Conservation (phyloP, 1,139 yeast species). For the Suhomyces bolitotheri region DNA sequence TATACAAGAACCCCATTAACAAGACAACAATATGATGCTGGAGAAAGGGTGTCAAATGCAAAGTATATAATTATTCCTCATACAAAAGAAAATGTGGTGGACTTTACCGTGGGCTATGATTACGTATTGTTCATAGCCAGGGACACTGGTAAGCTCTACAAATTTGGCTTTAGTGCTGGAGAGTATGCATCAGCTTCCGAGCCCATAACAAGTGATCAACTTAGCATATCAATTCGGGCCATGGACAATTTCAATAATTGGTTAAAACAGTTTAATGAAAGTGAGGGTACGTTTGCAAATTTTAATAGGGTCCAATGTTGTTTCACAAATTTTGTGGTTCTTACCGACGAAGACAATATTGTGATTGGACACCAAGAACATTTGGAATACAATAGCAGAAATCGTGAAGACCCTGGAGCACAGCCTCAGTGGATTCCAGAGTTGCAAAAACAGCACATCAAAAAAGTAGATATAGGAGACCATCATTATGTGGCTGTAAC, state of each 20-base stretch:
- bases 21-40: slow-evolving; percentile 22
- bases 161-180: slow-evolving; percentile 35
- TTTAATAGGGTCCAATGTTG: slow-evolving; percentile 53
- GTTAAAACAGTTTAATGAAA: slow-evolving; percentile 23
- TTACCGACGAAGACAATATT: slow-evolving; percentile 53
- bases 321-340: slow-evolving; percentile 51
- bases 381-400: slow-evolving; percentile 5
- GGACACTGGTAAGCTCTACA: slow-evolving; percentile 43
- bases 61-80: slow-evolving; percentile 43
- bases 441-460: slow-evolving; percentile 53
- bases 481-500: slow-evolving; percentile 69
- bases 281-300: slow-evolving; percentile 18
- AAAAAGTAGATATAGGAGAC: slow-evolving; percentile 69
- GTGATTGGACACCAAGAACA: slow-evolving; percentile 39
- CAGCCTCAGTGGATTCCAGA: slow-evolving; percentile 37
- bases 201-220: slow-evolving; percentile 11
- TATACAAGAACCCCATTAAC: slow-evolving; percentile 41
- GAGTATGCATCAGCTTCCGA: slow-evolving; percentile 12
- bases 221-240: slow-evolving; percentile 14
- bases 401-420: slow-evolving; percentile 14
- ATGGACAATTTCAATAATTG: slow-evolving; percentile 31
- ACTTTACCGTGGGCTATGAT: slow-evolving; percentile 57
- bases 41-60: slow-evolving; percentile 28
- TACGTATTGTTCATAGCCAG: slow-evolving; percentile 51
- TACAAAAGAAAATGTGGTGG: slow-evolving; percentile 46